phyloP scores from a whole-genome alignment of 2,329 filamentous ascomycete genomes.

The Elsinoe perseae region DNA sequence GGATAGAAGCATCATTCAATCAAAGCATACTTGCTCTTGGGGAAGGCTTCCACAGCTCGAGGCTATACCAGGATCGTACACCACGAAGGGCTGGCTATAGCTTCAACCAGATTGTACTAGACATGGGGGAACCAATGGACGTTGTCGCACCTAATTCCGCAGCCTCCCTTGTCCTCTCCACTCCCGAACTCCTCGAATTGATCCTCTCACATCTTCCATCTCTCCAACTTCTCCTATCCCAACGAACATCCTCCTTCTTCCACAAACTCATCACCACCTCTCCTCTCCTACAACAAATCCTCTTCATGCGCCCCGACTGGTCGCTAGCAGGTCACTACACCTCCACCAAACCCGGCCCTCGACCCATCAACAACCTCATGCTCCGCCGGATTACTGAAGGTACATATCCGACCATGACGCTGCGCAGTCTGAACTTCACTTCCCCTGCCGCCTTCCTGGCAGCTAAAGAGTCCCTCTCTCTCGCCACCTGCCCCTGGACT shows the following conservation, averaged over 20 bases:
- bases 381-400: slow-evolving; percentile 28
- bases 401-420: slow-evolving; percentile 30
- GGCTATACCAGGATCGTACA: too few species aligned
- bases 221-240: slow-evolving; percentile 29
- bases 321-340: slow-evolving; percentile 23
- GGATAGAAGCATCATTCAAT: too few species aligned
- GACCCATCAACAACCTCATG: slow-evolving; percentile 31
- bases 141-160: not conserved
- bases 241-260: slow-evolving; percentile 28
- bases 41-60: too few species aligned
- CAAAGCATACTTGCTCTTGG: too few species aligned
- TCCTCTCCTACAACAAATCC: slow-evolving; percentile 26
- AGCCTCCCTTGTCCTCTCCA: slow-evolving; percentile 26
- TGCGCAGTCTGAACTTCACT: slow-evolving; percentile 16
- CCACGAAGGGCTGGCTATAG: too few species aligned
- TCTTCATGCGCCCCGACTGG: slow-evolving; percentile 32
- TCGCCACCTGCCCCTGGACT: not conserved
- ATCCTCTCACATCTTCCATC: slow-evolving; percentile 29
- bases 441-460: not conserved
- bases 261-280: slow-evolving; percentile 24
- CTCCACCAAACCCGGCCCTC: slow-evolving; percentile 24
- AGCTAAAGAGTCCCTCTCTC: not conserved
- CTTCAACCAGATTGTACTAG: too few species aligned
- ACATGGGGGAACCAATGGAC: not conserved
- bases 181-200: slow-evolving; percentile 34